Evolutionary conservation across 2,329 filamentous ascomycete genomes (phyloP), one percentile per base, ranked within the genome.

Genomic region (Helicocarpus griseus): DNA sequence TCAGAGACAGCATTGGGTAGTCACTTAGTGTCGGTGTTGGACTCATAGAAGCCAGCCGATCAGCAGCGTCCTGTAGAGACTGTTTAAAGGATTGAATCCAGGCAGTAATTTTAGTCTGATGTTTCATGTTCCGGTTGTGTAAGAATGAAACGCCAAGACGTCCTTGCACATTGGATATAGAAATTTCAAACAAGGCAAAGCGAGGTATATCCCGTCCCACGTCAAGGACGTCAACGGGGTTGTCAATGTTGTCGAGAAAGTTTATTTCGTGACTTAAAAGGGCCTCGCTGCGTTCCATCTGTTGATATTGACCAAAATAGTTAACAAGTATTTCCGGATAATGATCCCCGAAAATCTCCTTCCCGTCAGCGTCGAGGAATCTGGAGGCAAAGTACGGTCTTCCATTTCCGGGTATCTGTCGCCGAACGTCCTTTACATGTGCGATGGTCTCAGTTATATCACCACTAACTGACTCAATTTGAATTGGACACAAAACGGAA

Each of bases 181-280:
- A 75, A 33, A 78, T 75, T 54, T 79, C 77, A 52, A 79, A 75
- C 0, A 79, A 64, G 4, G 69, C 73, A 54, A 76, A 74, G 3
- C 73, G 69, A 11, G 71, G 72, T 8, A 73, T 72, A 4, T 67
- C 59, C 35, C 64, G 60, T 7, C 73, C 73, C 43, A 74, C 71
- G 53, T 76, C 73, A 4, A 71, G 68, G 21, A 69, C 69, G 50
- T 66, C 70, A 7, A 14, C 9, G 9, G 9, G n/a, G 31, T 35
- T 11, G 1, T 69, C 65, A n/a, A 71, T 68, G 56, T 67, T 4
- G 71, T 65, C 5, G 69, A 64, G 35, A 66, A 63, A 33, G n/a
- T 71, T 62, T 48, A 70, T 69, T 57, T 70, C 65, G 0, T 70
- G 71, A 57, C 64, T 69, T 19, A 70, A 69, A 1, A 77, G 61